phyloP scores from a whole-genome alignment of 495 filamentous ascomycete genomes.

The Neurospora cerealis region DNA sequence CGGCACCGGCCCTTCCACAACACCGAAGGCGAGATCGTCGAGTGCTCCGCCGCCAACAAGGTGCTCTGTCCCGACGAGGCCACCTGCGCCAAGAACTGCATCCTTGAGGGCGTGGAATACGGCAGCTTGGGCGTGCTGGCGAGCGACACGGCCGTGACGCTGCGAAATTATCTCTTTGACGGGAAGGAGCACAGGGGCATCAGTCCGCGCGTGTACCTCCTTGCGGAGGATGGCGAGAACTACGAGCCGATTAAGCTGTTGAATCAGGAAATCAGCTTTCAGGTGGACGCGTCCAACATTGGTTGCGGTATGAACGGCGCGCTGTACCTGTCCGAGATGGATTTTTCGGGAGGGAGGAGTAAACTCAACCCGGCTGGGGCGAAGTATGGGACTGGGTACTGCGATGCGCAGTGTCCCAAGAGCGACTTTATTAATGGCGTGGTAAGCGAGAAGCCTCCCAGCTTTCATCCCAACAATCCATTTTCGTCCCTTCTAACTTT shows the following conservation, averaged over 20 bases:
- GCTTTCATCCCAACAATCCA: neutral
- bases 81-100: constrained; percentile 41
- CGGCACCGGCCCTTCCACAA: constrained; percentile 39
- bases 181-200: constrained; percentile 17
- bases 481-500: neutral
- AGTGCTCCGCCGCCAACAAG: constrained; percentile 32
- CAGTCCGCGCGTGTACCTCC: constrained; percentile 51
- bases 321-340: constrained; percentile 58
- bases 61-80: constrained; percentile 39
- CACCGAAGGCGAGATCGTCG: constrained; percentile 21
- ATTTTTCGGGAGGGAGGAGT: constrained; percentile 41
- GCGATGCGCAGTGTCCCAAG: constrained; percentile 54
- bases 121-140: constrained; percentile 34
- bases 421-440: constrained; percentile 49
- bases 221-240: constrained; percentile 41
- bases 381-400: constrained; percentile 59
- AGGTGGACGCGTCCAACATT: constrained; percentile 51
- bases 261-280: constrained; percentile 51
- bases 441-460: constrained; percentile 17
- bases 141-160: constrained; percentile 26
- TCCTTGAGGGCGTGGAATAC: constrained; percentile 39
- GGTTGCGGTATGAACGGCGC: constrained; percentile 61
- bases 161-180: constrained; percentile 34
- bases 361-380: constrained; percentile 51
- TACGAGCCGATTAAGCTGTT: constrained; percentile 52